Conservation (phyloP, 176 grass and related monocot species). For the Carex myosuroides region DNA sequence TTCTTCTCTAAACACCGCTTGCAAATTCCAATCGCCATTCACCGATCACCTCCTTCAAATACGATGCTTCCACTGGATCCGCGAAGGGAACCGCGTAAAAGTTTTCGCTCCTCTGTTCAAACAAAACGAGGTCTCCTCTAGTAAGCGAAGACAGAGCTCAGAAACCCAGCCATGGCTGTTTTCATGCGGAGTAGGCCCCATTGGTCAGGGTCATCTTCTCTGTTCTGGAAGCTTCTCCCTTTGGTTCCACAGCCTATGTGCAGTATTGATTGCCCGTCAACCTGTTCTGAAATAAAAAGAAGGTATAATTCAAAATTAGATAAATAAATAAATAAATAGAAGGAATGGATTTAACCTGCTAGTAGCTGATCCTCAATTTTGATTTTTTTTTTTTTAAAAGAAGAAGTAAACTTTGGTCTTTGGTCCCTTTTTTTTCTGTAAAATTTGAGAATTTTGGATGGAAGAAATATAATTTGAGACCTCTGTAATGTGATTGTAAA, state of each 20-base stretch:
- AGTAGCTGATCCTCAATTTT: neutral
- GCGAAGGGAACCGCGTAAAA: neutral
- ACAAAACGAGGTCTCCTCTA: too few species aligned
- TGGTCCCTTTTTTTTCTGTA: neutral
- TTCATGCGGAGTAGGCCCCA: neutral
- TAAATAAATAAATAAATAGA: too few species aligned
- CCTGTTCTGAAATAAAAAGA: neutral
- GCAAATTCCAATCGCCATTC: neutral
- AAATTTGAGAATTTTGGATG: neutral
- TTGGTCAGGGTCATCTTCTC: neutral
- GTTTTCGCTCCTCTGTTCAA: neutral
- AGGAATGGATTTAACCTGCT: too few species aligned
- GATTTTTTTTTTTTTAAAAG: neutral
- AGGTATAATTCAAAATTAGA: neutral
- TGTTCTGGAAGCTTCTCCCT: neutral
- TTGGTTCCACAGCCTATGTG: neutral
- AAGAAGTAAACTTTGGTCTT: neutral
- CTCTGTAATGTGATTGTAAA: neutral
- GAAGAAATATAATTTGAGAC: neutral
- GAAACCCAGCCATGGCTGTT: neutral
- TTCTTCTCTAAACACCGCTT: neutral
- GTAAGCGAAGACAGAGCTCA: neutral
- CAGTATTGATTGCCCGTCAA: neutral
- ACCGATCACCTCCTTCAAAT: neutral
- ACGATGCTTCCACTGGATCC: neutral